Evolutionary conservation across 2,329 filamentous ascomycete species (phyloP), one percentile per base, ranked within the genome.

Genomic region (Colletotrichum lindemuthianum): DNA sequence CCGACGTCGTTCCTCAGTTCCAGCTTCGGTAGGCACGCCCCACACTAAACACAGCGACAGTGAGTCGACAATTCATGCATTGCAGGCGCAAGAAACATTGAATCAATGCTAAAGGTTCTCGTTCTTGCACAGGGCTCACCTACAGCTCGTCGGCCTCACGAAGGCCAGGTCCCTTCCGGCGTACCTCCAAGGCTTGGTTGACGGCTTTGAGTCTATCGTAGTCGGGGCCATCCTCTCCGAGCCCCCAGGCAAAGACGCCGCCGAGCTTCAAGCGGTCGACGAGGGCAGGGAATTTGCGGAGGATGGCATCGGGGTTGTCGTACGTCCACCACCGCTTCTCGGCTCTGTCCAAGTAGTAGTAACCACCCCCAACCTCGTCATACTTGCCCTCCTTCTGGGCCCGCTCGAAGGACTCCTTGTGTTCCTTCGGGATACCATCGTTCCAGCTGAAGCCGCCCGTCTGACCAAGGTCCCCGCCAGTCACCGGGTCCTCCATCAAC

Each of bases 221-320:
- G 3, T 70, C 58, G 1, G 80, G 78, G 2, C 79, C 83, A 63
- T 93, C 90, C 75, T 93, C 90, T 2, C 89, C 90, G 63, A 93
- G 71, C 16, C 88, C 90, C 90, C 90, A 93, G 1, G 90, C 90
- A 82, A 93, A 92, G 5, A 91, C 86, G 13, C 91, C 91, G 1
- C 90, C 90, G 0, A 93, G 74, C 1, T 78, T 75, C 71, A 84
- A 82, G 37, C 79, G 78, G 36, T 80, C 77, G 3, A 92, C 81
- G 40, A 93, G 82, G 5, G 83, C 73, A 4, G 81, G 76, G 63
- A 92, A 86, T 77, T 93, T 93, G 60, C 79, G 78, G 11, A 74
- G 69, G 54, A 93, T 88, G 11, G 87, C 81, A 8, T 81, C 79
- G 0, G 84, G 80, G 0, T 88, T 90, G 65, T 93, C 91, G 80